Evolutionary conservation across 805 yeast species (phyloP).

Genomic region (Suhomyces sp.): DNA sequence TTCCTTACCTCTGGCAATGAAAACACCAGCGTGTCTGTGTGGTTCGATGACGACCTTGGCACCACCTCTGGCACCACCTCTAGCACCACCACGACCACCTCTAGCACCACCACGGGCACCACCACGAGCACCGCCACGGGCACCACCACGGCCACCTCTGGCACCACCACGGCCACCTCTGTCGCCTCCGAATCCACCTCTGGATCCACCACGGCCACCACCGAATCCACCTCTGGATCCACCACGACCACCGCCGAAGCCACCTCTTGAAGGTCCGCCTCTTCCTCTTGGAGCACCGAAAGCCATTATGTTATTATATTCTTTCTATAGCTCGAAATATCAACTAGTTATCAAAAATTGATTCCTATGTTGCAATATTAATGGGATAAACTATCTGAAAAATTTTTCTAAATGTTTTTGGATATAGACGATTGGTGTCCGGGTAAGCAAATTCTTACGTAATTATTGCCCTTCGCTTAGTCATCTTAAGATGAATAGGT

Average conservation of each 20-base stretch:
- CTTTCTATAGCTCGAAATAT: conserved; percentile 3
- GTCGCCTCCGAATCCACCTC: conserved; percentile 43
- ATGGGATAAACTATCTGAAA: conserved; percentile 4
- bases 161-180: conserved; percentile 53
- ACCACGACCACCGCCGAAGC: conserved; percentile 39
- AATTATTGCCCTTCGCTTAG: background rate
- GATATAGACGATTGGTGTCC: conserved; percentile 5
- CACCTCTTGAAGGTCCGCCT: conserved; percentile 50
- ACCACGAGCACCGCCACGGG: conserved; percentile 28
- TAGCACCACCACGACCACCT: conserved; percentile 52
- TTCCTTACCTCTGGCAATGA: conserved; percentile 99
- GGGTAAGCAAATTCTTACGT: conserved; percentile 8
- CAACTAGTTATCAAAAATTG: conserved; percentile 6
- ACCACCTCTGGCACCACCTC: conserved; percentile 79
- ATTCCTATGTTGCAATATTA: background rate
- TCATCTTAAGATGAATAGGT: background rate
- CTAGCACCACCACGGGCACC: conserved; percentile 41
- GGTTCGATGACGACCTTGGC: conserved; percentile 98
- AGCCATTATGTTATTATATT: conserved; percentile 52
- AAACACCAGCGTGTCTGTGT: conserved; percentile 98
- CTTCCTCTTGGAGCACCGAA: conserved; percentile 67
- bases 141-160: conserved; percentile 33
- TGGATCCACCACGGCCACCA: conserved; percentile 28
- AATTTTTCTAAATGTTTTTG: conserved; percentile 8
- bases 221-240: conserved; percentile 51